Percentiles rank a stretch among this genome's conserved stretches.
phyloP scores from a whole-genome alignment of 441 rosid genomes.

The Monsonia emarginata region DNA sequence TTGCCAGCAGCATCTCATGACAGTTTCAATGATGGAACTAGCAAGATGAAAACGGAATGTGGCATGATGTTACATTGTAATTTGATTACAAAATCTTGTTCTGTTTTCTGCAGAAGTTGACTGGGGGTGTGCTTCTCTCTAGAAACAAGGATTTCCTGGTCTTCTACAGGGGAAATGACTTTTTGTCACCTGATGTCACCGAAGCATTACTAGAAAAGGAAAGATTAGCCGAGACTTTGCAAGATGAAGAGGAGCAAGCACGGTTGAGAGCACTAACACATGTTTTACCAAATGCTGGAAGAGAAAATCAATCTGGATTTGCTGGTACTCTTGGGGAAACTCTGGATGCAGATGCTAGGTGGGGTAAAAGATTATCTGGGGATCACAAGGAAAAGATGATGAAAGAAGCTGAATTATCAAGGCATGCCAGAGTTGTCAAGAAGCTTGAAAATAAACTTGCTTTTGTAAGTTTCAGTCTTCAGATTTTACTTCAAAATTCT shows the following conservation, averaged over 20 bases:
- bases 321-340: conserved; percentile 85
- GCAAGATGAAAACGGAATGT: background rate
- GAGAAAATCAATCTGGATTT: conserved; percentile 32
- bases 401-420: conserved; percentile 56
- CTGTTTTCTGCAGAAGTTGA: conserved; percentile 58
- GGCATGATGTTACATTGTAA: conserved; percentile 9
- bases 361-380: conserved; percentile 61
- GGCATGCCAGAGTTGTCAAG: conserved; percentile 52
- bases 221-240: conserved; percentile 54
- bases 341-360: conserved; percentile 63
- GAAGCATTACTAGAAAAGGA: conserved; percentile 76
- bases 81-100: conserved; percentile 17
- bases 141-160: conserved; percentile 85
- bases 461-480: conserved; percentile 44
- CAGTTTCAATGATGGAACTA: background rate
- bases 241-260: conserved; percentile 88
- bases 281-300: conserved; percentile 31
- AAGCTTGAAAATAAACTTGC: conserved; percentile 68
- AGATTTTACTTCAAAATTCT: background rate
- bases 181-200: conserved; percentile 61
- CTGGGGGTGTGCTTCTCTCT: conserved; percentile 73
- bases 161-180: conserved; percentile 84
- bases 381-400: conserved; percentile 40
- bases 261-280: conserved; percentile 66
- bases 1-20: background rate